Percentiles rank a stretch among this genome's conserved stretches.
phyloP scores from a whole-genome alignment of 495 filamentous ascomycete species.

The Penicillium argentinense region DNA sequence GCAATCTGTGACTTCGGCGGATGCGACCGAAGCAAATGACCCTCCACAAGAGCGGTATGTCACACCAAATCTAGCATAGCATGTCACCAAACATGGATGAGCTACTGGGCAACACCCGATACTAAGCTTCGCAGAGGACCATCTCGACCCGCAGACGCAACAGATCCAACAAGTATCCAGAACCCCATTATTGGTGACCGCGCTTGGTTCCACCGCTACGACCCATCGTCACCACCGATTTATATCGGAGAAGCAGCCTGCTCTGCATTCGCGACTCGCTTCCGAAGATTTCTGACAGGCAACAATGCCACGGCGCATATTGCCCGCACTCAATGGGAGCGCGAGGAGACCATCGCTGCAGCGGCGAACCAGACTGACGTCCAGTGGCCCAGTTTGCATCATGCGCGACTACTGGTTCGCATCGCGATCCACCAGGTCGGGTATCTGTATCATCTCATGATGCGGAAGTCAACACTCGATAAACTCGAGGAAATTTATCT shows the following conservation, averaged over 20 bases:
- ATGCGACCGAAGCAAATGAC: constrained; percentile 26
- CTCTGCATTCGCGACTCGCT: constrained; percentile 47
- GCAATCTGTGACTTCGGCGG: constrained; percentile 35
- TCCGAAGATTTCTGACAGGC: constrained; percentile 43
- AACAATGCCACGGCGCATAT: constrained; percentile 41
- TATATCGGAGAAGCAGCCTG: constrained; percentile 48
- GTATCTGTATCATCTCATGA: constrained; percentile 41
- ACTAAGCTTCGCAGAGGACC: constrained; percentile 10
- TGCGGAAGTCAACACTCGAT: constrained; percentile 43
- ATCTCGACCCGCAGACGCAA: constrained; percentile 22
- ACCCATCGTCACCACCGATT: constrained; percentile 44
- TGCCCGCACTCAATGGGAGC: constrained; percentile 41
- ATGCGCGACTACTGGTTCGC: constrained; percentile 41
- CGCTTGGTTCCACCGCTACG: constrained; percentile 46
- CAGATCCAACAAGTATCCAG: constrained; percentile 36
- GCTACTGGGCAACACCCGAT: not conserved
- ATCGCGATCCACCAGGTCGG: constrained; percentile 44
- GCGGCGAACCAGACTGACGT: constrained; percentile 33
- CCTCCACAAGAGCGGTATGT: constrained; percentile 17
- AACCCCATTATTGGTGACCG: constrained; percentile 44
- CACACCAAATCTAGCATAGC: not conserved
- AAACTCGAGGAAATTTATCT: constrained; percentile 46
- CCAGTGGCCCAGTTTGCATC: constrained; percentile 41
- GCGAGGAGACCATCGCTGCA: constrained; percentile 34
- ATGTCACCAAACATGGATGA: too few relatives aligned